phyloP scores from a whole-genome alignment of 495 filamentous ascomycete genomes.

The Elaphomyces granulatus region DNA sequence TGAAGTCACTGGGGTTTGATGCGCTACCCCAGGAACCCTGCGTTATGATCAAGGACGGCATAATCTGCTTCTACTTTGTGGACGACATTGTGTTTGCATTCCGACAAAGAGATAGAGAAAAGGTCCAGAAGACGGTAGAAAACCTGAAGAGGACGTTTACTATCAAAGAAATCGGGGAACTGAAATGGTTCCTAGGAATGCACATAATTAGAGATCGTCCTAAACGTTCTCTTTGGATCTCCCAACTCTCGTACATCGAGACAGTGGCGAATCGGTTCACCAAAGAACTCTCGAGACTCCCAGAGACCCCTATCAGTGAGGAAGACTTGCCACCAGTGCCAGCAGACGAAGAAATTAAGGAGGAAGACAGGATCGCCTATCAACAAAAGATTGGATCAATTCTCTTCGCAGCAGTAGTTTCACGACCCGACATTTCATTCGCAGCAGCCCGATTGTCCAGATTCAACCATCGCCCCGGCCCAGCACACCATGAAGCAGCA shows the following conservation, averaged over 20 bases:
- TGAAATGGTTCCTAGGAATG: constrained; percentile 11
- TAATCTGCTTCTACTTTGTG: constrained; percentile 15
- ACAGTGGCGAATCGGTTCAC: background rate
- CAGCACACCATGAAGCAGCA: constrained; percentile 5
- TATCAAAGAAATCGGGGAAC: constrained; percentile 2
- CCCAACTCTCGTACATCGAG: background rate
- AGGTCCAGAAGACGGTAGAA: constrained; percentile 5
- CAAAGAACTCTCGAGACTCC: background rate
- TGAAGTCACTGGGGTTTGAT: constrained; percentile 8
- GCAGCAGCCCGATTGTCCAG: constrained; percentile 6
- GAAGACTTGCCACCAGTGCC: constrained; percentile 4
- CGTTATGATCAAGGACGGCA: constrained; percentile 6
- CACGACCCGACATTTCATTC: constrained; percentile 11
- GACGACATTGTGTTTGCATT: constrained; percentile 12
- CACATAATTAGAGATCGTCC: background rate
- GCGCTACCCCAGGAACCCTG: constrained; percentile 10
- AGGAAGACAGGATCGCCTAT: constrained; percentile 4
- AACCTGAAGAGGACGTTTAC: constrained; percentile 3
- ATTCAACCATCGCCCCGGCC: constrained; percentile 11
- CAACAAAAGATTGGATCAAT: constrained; percentile 16
- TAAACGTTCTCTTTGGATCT: background rate
- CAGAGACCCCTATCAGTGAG: background rate
- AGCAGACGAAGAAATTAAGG: background rate
- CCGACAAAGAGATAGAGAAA: background rate
- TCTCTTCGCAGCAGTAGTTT: constrained; percentile 12